These are phyloP conservation scores for Candida oleophila DNA, from an alignment of 805 yeast genomes.

Conservation along the genomic window DNA sequence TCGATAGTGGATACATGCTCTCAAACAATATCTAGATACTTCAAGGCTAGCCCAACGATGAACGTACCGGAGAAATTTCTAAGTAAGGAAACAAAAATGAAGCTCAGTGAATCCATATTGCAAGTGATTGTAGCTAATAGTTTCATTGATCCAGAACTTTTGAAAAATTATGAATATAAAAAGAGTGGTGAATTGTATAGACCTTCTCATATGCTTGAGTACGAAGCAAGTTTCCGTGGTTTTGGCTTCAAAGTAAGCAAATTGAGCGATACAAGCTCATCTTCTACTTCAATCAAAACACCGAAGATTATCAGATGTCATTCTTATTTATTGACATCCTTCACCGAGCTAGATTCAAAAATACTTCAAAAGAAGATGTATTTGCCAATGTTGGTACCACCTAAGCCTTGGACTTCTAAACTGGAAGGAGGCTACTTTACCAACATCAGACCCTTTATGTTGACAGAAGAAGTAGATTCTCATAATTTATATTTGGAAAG, in stretches of 20 bases:
- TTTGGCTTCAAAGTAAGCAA: neutral
- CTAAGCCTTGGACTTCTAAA: slow-evolving; percentile 35
- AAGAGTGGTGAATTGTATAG: neutral
- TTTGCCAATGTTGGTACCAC: slow-evolving; percentile 41
- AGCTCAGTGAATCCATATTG: neutral
- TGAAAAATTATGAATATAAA: neutral
- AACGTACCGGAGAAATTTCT: neutral
- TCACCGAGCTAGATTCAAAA: neutral
- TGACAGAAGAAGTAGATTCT: slow-evolving; percentile 13
- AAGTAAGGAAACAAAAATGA: neutral
- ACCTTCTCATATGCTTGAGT: neutral
- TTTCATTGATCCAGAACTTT: neutral
- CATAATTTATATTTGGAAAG: slow-evolving; percentile 19
- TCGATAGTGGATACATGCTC: neutral
- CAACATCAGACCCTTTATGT: slow-evolving; percentile 23
- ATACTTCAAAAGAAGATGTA: slow-evolving; percentile 4
- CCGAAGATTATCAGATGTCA: slow-evolving; percentile 1
- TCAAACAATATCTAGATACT: neutral
- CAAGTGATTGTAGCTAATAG: neutral
- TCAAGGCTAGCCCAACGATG: neutral
- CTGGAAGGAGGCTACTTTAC: slow-evolving; percentile 34
- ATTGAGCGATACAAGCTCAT: neutral
- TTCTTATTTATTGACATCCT: neutral
- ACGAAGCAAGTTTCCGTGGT: neutral
- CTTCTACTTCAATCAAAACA: neutral